A percentile compares a stretch with the other conserved stretches of the same genome.
These are phyloP conservation scores for Arabidopsis arenosa DNA, from an alignment of 345 rosid species.

Conservation along the genomic window DNA sequence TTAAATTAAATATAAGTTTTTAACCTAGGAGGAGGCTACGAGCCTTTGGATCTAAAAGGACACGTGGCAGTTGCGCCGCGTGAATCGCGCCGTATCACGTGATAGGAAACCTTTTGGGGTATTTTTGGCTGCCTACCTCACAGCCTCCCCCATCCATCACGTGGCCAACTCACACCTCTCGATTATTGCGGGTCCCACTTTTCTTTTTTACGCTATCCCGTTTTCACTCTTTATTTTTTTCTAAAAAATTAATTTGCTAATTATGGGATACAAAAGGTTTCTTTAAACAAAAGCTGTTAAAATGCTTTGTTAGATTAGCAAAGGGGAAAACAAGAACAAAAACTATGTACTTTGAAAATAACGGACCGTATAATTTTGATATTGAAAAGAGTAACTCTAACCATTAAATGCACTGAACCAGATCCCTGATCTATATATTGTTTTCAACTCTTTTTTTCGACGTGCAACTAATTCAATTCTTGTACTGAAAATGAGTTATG, in stretches of 20 bases:
- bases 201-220: constrained; percentile 43
- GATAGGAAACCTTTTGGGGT: constrained; percentile 28
- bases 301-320: neutral
- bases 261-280: constrained; percentile 1
- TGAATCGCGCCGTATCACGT: constrained; percentile 44
- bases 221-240: neutral
- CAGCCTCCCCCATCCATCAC: constrained; percentile 45
- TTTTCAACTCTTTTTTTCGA: no score
- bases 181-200: constrained; percentile 43
- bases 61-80: constrained; percentile 48
- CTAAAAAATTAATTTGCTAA: neutral
- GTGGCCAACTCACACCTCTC: constrained; percentile 49
- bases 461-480: no score
- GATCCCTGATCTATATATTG: neutral
- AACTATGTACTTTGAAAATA: neutral
- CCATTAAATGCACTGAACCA: neutral
- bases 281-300: neutral
- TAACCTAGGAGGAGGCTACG: neutral
- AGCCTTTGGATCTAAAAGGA: constrained; percentile 8
- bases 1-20: constrained; percentile 1
- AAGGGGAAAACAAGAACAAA: neutral
- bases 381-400: neutral
- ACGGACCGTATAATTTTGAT: neutral
- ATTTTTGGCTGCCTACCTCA: constrained; percentile 38
- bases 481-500: no score